phyloP scores from a whole-genome alignment of 1,284 basidiomycete species.

The Peniophora sp. region DNA sequence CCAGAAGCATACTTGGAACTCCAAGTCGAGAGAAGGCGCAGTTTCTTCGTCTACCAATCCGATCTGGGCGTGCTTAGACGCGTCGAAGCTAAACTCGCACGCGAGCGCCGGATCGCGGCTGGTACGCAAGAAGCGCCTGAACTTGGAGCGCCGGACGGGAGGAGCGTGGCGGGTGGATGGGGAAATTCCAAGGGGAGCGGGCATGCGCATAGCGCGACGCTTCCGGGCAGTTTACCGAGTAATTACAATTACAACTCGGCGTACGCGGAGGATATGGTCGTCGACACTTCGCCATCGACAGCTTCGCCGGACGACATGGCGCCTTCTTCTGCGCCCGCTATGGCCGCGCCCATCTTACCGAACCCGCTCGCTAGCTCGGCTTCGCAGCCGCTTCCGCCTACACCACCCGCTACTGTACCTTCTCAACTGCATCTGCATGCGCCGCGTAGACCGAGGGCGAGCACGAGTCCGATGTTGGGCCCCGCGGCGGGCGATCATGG shows the following conservation, averaged over 20 bases:
- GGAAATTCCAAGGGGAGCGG: neutral
- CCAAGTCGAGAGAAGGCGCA: conserved; percentile 61
- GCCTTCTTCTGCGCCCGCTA: neutral
- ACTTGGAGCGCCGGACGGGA: neutral
- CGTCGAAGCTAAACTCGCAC: conserved; percentile 59
- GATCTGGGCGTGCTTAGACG: conserved; percentile 74
- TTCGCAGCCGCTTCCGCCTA: conserved; percentile 1
- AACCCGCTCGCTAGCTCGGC: conserved; percentile 9
- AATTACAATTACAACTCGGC: neutral
- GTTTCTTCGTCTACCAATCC: conserved; percentile 87
- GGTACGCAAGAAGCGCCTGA: conserved; percentile 5
- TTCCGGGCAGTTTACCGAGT: neutral
- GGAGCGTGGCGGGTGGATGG: too few species aligned
- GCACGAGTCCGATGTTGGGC: conserved; percentile 58
- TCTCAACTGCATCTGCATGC: conserved; percentile 13
- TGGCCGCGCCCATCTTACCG: neutral
- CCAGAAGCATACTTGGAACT: conserved; percentile 89
- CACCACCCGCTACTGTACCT: conserved; percentile 9
- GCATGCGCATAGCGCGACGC: neutral
- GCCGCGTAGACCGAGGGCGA: conserved; percentile 52
- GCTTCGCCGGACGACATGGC: neutral
- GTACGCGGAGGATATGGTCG: too few species aligned
- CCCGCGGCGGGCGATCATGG: conserved; percentile 63
- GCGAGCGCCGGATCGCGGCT: conserved; percentile 23
- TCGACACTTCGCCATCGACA: too few species aligned